phyloP scores from a whole-genome alignment of 768 basidiomycete genomes.

The Boletus eberwhitei region DNA sequence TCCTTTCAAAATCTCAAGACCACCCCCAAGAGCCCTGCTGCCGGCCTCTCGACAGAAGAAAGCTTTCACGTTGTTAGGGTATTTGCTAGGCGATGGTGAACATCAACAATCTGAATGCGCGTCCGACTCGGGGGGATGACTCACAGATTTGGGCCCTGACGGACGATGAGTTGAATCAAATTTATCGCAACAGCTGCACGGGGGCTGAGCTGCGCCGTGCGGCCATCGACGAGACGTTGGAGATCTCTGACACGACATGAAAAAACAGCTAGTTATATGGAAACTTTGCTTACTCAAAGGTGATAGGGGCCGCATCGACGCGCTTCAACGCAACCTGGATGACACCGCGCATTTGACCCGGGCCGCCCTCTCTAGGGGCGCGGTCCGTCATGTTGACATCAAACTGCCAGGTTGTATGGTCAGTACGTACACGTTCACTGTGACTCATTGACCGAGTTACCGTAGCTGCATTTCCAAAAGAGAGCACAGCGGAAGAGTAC shows the following conservation, averaged over 20 bases:
- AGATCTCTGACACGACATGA: constrained; percentile 21
- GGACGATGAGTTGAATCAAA: constrained; percentile 46
- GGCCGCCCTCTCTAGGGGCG: constrained; percentile 8
- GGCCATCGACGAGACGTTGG: constrained; percentile 24
- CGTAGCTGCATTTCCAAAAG: constrained; percentile 30
- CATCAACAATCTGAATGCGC: background rate
- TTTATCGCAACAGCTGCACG: constrained; percentile 40
- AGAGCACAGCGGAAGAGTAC: constrained; percentile 34
- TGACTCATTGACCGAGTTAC: constrained; percentile 19
- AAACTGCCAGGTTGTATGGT: constrained; percentile 28
- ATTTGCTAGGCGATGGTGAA: constrained; percentile 29
- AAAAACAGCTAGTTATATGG: background rate
- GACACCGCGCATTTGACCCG: constrained; percentile 24
- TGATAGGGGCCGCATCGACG: constrained; percentile 37
- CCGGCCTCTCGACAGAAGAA: constrained; percentile 41
- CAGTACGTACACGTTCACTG: background rate
- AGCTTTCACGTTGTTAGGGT: constrained; percentile 44
- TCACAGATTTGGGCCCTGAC: constrained; percentile 46
- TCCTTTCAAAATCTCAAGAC: constrained; percentile 43
- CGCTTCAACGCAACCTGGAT: constrained; percentile 33
- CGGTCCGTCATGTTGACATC: constrained; percentile 33
- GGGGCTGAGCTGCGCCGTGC: constrained; percentile 19
- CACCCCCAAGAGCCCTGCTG: constrained; percentile 23
- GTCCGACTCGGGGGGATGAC: constrained; percentile 11
- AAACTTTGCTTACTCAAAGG: constrained; percentile 31